Percentiles rank a stretch among this genome's conserved stretches.
Evolutionary conservation across 1,284 basidiomycete species (phyloP).

Genomic region (Garcileccinum viscosum): DNA sequence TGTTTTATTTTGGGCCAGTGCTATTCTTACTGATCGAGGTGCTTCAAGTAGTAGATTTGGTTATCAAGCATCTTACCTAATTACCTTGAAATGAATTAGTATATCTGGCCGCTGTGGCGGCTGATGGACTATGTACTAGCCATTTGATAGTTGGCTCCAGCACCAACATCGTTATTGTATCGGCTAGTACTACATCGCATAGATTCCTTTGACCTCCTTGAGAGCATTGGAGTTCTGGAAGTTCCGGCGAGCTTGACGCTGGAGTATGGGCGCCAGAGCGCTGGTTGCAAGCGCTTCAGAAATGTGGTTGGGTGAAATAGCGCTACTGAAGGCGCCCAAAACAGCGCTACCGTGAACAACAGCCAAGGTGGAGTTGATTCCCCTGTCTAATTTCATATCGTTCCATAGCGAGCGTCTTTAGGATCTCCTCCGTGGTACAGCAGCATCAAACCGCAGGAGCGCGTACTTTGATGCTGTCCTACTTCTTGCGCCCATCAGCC

Average conservation of each 20-base stretch:
- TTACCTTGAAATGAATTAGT: no score
- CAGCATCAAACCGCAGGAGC: conserved; percentile 41
- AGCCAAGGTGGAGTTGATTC: conserved; percentile 64
- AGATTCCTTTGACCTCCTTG: conserved; percentile 59
- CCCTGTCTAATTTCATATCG: conserved; percentile 50
- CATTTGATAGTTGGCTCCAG: conserved; percentile 60
- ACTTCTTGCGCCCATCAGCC: conserved; percentile 39
- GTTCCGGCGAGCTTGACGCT: conserved; percentile 63
- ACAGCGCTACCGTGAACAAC: conserved; percentile 58
- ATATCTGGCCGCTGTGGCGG: no score
- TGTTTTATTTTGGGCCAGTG: conserved; percentile 36
- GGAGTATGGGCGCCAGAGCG: conserved; percentile 72
- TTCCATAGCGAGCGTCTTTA: conserved; percentile 63
- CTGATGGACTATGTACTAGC: no score
- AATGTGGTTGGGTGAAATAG: no score
- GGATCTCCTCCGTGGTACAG: conserved; percentile 57
- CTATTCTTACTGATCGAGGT: not conserved
- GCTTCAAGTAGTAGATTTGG: not conserved
- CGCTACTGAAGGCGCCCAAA: no score
- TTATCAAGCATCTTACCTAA: no score
- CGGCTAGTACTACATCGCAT: conserved; percentile 63
- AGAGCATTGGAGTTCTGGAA: conserved; percentile 49
- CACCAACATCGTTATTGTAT: conserved; percentile 60
- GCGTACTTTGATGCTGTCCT: not conserved
- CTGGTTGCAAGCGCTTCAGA: conserved; percentile 48